Percentiles rank a stretch among this genome's conserved stretches.
These are phyloP conservation scores for Cantharellus cinnabarinus DNA, from an alignment of 768 basidiomycete genomes.

Conservation along the genomic window DNA sequence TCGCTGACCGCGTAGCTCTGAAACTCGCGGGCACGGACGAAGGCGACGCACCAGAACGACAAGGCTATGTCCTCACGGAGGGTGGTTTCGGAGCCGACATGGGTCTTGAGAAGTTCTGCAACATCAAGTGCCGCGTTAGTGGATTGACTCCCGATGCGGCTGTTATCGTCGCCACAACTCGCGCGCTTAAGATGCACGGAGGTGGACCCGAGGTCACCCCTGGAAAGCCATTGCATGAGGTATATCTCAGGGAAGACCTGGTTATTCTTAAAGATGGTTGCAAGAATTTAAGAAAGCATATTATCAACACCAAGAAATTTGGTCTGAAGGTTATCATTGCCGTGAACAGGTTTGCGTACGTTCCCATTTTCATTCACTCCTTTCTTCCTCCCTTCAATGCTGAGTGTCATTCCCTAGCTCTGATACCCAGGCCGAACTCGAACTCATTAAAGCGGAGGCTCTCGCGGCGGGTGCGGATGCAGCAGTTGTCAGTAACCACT, in stretches of 20 bases:
- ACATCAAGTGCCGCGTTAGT: slow-evolving; percentile 92
- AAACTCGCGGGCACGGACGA: slow-evolving; percentile 92
- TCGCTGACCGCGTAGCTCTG: slow-evolving; percentile 91
- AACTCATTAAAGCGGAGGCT: slow-evolving; percentile 60
- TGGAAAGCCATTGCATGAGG: slow-evolving; percentile 81
- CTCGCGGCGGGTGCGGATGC: slow-evolving; percentile 79
- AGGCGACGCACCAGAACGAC: slow-evolving; percentile 59
- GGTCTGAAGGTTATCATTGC: slow-evolving; percentile 91
- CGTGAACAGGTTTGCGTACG: slow-evolving; percentile 87
- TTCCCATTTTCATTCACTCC: slow-evolving; percentile 9
- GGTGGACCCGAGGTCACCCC: slow-evolving; percentile 94
- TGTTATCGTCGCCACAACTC: slow-evolving; percentile 90
- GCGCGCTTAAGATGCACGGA: slow-evolving; percentile 98
- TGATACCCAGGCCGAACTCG: slow-evolving; percentile 78
- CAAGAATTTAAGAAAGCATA: slow-evolving; percentile 83
- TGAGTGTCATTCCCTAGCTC: slow-evolving; percentile 27
- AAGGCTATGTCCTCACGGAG: slow-evolving; percentile 93
- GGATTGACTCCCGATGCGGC: slow-evolving; percentile 86
- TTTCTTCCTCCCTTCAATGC: background rate
- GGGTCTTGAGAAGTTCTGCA: slow-evolving; percentile 99
- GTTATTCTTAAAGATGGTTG: slow-evolving; percentile 78
- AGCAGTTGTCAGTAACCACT: slow-evolving; percentile 90
- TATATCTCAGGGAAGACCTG: slow-evolving; percentile 86
- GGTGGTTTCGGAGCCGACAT: slow-evolving; percentile 98
- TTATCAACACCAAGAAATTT: slow-evolving; percentile 87